Base-by-base conservation (phyloP, 768 basidiomycete species). In the Psilocybe sp. region DNA sequence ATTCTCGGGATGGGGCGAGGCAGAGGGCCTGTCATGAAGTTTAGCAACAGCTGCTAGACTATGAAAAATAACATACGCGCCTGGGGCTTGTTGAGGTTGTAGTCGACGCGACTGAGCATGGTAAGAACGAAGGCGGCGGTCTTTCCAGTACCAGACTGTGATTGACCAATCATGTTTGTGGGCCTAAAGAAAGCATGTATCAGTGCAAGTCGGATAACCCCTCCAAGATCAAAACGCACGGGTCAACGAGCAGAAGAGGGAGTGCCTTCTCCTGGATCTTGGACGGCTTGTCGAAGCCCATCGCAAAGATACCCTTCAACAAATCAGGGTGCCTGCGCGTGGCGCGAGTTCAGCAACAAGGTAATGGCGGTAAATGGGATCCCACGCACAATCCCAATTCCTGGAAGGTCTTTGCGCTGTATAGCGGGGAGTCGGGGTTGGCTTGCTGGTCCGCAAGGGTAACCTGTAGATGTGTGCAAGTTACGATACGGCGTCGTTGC, bases 261-360 rank as follows among this genome's bases (percentile, higher is more conserved):
- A 98, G 74, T 15, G 97, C 97, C 55, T 89, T 85, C 74, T 98
- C 96, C 72, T 99, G 97, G 56, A 99, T 98, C 72, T 98, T 98
- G 31, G 95, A 98, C 7, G 97, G 97, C 68, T 95, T 97, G 46
- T 91, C 89, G 69, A 98, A 99, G 16, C 92, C 92, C 82, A 97
- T 89, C 40, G 88, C 87, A 64, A 92, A 97, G 31, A 98, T 78
- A 16, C 96, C 97, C 68, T 95, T 95, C 52, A 98, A 79, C 34
- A 98, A 78, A 65, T 97, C 91, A 40, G 82, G 75, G 62, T 90
- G 83, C 41, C 92, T 96, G 54, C 28, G 23, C 32, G 20, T 19
- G 34, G 20, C 15, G 20, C 37, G 28, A 43, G 35, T 20, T 48
- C 9, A 41, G 40, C 18, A 8, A 45, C 33, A 14, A 2, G 4